Evolutionary conservation across 1,284 basidiomycete genomes (phyloP).

Genomic region (Mycena citricolor): DNA sequence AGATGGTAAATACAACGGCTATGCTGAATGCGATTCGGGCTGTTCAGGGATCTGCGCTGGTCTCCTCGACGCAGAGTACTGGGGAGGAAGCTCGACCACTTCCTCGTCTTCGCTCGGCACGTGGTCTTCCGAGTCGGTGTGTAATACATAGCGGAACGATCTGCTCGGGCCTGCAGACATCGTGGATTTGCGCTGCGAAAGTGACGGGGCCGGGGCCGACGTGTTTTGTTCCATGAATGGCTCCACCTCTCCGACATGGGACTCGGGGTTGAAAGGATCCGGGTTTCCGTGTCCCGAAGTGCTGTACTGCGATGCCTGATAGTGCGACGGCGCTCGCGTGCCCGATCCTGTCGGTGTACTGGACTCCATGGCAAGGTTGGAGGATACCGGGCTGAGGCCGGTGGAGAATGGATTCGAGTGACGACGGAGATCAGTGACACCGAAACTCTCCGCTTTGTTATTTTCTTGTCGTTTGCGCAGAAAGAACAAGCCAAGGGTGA

Average conservation of each 20-base stretch:
- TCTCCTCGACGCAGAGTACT: conserved; percentile 53
- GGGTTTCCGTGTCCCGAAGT: too few relatives aligned
- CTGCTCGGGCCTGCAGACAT: conserved; percentile 43
- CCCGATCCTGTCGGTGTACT: too few relatives aligned
- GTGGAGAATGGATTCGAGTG: conserved; percentile 30
- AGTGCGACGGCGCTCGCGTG: too few relatives aligned
- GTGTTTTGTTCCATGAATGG: conserved; percentile 19
- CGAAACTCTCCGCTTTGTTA: conserved; percentile 15
- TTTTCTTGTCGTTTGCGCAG: conserved; percentile 39
- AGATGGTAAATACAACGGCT: too few relatives aligned
- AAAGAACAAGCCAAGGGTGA: conserved; percentile 52
- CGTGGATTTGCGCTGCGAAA: conserved; percentile 49
- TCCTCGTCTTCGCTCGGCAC: conserved; percentile 49
- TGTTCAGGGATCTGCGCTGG: too few relatives aligned
- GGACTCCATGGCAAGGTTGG: too few relatives aligned
- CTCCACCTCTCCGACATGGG: conserved; percentile 7
- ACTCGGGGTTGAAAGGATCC: not conserved
- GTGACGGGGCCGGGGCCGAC: conserved; percentile 31
- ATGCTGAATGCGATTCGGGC: too few relatives aligned
- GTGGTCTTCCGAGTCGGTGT: conserved; percentile 67
- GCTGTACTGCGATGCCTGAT: too few relatives aligned
- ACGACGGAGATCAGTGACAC: conserved; percentile 24
- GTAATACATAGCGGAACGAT: conserved; percentile 61
- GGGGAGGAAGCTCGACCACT: conserved; percentile 73
- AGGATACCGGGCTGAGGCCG: too few relatives aligned